Conservation (phyloP, 2,329 filamentous ascomycete species). For the Pseudocercospora vitis region DNA sequence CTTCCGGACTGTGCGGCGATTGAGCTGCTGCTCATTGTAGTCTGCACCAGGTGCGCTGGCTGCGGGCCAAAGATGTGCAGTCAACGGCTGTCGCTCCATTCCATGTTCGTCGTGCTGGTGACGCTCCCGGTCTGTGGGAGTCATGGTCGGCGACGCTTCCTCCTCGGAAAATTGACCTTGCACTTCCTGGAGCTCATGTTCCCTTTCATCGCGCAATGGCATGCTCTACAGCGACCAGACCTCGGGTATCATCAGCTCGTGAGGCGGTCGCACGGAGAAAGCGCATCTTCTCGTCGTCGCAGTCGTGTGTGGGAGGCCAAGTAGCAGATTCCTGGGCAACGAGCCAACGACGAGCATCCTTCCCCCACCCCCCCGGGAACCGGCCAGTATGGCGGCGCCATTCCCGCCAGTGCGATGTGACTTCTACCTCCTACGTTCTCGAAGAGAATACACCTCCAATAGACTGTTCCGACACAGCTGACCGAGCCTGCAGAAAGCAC, state of each 20-base stretch:
- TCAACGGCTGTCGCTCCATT: constrained; percentile 2
- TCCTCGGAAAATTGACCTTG: constrained; percentile 16
- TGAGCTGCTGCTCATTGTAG: constrained; percentile 18
- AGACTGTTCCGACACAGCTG: no score
- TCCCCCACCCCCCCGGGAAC: not conserved
- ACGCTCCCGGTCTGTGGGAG: not conserved
- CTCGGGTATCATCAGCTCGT: not conserved
- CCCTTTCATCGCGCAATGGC: constrained; percentile 3
- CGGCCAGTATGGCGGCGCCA: no score
- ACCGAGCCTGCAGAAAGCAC: no score
- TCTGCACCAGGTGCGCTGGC: not conserved
- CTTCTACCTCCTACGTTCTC: no score
- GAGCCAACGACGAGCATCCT: no score
- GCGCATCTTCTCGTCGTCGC: constrained; percentile 3
- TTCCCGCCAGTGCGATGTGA: no score
- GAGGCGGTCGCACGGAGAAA: constrained; percentile 1
- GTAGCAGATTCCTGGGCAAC: not conserved
- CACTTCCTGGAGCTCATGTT: constrained; percentile 21
- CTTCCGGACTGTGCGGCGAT: constrained; percentile 46
- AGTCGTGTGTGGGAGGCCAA: not conserved
- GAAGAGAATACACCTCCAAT: no score
- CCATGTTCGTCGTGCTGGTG: not conserved
- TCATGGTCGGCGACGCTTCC: constrained; percentile 7
- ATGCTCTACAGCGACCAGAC: constrained; percentile 1
- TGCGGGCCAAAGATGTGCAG: not conserved